Percentiles rank a stretch among this genome's conserved stretches.
These are phyloP conservation scores for Colletotrichum musae DNA, from an alignment of 2,329 filamentous ascomycete genomes.

Conservation along the genomic window DNA sequence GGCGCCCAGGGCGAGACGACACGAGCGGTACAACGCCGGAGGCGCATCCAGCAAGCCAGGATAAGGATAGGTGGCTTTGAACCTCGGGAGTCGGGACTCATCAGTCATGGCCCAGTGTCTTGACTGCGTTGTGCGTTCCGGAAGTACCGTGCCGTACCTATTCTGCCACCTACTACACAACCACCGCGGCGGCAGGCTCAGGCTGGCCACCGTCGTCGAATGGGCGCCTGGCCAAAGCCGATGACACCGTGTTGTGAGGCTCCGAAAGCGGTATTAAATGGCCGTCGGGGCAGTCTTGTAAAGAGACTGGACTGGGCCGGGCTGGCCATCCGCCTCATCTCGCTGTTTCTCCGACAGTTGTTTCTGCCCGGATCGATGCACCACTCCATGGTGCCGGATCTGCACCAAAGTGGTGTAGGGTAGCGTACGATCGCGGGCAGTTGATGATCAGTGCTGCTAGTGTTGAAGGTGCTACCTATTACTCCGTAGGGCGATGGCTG, in stretches of 20 bases:
- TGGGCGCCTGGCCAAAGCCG: slow-evolving; percentile 25
- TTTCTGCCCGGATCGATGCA: slow-evolving; percentile 32
- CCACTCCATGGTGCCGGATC: slow-evolving; percentile 29
- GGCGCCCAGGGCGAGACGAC: slow-evolving; percentile 31
- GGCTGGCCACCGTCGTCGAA: slow-evolving; percentile 24
- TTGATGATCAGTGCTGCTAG: slow-evolving; percentile 8
- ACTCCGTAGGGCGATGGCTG: slow-evolving; percentile 1
- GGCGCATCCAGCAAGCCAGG: slow-evolving; percentile 13
- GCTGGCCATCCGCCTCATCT: slow-evolving; percentile 2
- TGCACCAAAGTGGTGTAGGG: slow-evolving; percentile 19
- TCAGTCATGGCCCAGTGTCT: neutral
- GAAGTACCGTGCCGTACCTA: too few relatives aligned
- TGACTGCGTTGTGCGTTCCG: neutral
- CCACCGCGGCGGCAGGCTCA: neutral
- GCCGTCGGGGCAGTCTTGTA: slow-evolving; percentile 1
- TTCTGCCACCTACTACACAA: neutral
- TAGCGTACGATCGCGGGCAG: slow-evolving; percentile 24
- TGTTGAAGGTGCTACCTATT: too few relatives aligned
- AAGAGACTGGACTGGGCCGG: slow-evolving; percentile 19
- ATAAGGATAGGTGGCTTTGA: slow-evolving; percentile 6
- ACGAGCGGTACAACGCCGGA: slow-evolving; percentile 17
- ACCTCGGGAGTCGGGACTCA: neutral
- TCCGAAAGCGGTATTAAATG: slow-evolving; percentile 34
- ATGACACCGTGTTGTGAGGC: slow-evolving; percentile 36
- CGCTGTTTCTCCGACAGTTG: slow-evolving; percentile 18